Evolutionary conservation across 2,329 filamentous ascomycete species (phyloP).

Genomic region (Dactylellina haptotyla): DNA sequence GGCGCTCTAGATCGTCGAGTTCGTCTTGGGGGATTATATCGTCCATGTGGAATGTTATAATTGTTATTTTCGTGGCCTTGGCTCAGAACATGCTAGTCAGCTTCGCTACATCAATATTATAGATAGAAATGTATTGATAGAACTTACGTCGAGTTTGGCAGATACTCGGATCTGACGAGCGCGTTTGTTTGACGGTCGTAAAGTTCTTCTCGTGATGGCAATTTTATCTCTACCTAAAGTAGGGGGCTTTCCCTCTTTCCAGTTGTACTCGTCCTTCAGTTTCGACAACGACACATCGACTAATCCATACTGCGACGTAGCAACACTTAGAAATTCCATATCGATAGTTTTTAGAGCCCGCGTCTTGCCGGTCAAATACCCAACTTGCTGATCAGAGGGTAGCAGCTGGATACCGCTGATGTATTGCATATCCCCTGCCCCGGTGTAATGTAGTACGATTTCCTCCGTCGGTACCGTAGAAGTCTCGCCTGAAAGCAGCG

Average conservation of each 20-base stretch:
- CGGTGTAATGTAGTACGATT: slow-evolving; percentile 4
- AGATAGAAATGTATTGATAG: neutral
- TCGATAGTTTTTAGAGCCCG: neutral
- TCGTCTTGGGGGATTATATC: no score
- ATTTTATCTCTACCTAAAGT: slow-evolving; percentile 15
- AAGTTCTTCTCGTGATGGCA: slow-evolving; percentile 8
- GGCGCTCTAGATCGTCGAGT: neutral
- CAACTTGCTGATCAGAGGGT: neutral
- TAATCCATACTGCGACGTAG: slow-evolving; percentile 8
- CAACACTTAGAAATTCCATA: neutral
- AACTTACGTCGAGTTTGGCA: slow-evolving; percentile 6
- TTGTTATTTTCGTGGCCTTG: slow-evolving; percentile 14
- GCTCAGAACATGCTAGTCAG: no score
- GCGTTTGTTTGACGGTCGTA: neutral
- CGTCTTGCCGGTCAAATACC: slow-evolving; percentile 9
- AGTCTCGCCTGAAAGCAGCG: neutral
- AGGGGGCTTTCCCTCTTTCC: neutral
- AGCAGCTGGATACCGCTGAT: slow-evolving; percentile 5
- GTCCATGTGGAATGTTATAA: neutral
- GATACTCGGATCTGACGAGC: neutral
- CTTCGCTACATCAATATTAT: no score
- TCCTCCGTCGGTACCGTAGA: neutral
- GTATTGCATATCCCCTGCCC: slow-evolving; percentile 5
- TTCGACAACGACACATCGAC: slow-evolving; percentile 15
- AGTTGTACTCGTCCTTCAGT: neutral